Base-by-base conservation (phyloP, 345 rosid species). In the Combretum micranthum region DNA sequence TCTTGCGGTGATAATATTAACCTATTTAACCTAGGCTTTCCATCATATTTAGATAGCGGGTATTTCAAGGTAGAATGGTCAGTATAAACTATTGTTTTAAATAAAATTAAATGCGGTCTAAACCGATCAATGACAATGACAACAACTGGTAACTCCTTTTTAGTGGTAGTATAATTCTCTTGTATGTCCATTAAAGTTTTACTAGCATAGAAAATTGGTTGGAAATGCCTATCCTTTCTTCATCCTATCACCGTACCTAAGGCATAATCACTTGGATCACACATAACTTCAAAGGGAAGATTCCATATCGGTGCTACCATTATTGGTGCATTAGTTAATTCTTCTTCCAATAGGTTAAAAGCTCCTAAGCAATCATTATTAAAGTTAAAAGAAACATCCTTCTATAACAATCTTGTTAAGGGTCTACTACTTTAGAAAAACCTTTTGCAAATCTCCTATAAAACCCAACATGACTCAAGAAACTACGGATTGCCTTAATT, bases 161-260 rank as follows among this genome's bases (percentile, higher is more conserved):
- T 39, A 5, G 61, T 46, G 0, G 51, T 46, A 2, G 61, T 22
- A n/a, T 45, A 57, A 45, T 57, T 57, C n/a, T 20, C n/a, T 16
- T 57, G 61, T 1, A 42, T 26, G 17, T 11, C 59, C 3, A 4
- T 2, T 14, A 42, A 12, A 7, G 23, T 42, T 15, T 42, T 55
- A 13, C 61, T 57, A 4, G 61, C 61, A 1, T 46, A 57, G 19
- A 44, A 57, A n/a, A n/a, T n/a, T n/a, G n/a, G n/a, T n/a, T n/a
- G n/a, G n/a, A n/a, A n/a, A n/a, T n/a, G n/a, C n/a, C 1, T 20
- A 18, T 57, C 42, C 7, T 44, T 13, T 16, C 42, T 20, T 15
- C 46, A 13, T 0, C 42, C 50, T 5, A 57, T 8, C 1, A 45
- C 20, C 8, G 8, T 39, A 16, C 61, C 52, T 6, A 44, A 14